Evolutionary conservation across 129 eudicot species (phyloP).

Genomic region (Oenanthe sinensis): DNA sequence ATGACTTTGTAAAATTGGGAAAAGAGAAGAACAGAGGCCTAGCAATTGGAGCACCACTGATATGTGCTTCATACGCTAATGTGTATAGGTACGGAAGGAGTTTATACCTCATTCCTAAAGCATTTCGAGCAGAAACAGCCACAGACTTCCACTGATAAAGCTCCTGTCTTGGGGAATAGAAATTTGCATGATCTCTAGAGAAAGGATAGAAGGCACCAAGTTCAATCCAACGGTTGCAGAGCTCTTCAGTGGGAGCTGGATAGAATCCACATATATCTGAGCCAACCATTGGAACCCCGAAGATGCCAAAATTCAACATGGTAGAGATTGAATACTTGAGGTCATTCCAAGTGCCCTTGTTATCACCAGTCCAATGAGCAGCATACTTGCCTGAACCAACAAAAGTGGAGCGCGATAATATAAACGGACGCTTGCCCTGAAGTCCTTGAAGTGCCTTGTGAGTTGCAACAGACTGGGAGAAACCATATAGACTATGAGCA

Average conservation of each 20-base stretch:
- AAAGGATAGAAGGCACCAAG: slow-evolving; percentile 93
- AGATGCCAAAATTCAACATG: slow-evolving; percentile 85
- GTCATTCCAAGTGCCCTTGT: slow-evolving; percentile 83
- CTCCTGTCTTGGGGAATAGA: slow-evolving; percentile 78
- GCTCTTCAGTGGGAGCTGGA: slow-evolving; percentile 80
- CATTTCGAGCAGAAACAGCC: slow-evolving; percentile 71
- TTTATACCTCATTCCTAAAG: slow-evolving; percentile 89
- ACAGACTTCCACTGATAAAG: slow-evolving; percentile 90
- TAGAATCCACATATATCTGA: slow-evolving; percentile 94
- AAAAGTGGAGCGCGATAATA: slow-evolving; percentile 71
- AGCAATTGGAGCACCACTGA: slow-evolving; percentile 76
- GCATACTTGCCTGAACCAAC: slow-evolving; percentile 92
- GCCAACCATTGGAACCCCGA: slow-evolving; percentile 96
- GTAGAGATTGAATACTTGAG: slow-evolving; percentile 77
- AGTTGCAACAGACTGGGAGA: slow-evolving; percentile 66
- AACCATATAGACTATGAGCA: slow-evolving; percentile 91
- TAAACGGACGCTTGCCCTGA: slow-evolving; percentile 84
- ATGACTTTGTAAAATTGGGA: slow-evolving; percentile 38
- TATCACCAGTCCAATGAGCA: slow-evolving; percentile 99
- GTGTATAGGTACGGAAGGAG: slow-evolving; percentile 83
- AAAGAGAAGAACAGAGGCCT: slow-evolving; percentile 85
- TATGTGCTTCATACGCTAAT: slow-evolving; percentile 67
- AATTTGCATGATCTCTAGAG: slow-evolving; percentile 89
- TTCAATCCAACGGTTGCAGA: slow-evolving; percentile 97
- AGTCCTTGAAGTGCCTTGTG: slow-evolving; percentile 64